These are phyloP conservation scores for Maudiozyma pseudohumilis DNA, from an alignment of 805 yeast genomes.

Conservation along the genomic window DNA sequence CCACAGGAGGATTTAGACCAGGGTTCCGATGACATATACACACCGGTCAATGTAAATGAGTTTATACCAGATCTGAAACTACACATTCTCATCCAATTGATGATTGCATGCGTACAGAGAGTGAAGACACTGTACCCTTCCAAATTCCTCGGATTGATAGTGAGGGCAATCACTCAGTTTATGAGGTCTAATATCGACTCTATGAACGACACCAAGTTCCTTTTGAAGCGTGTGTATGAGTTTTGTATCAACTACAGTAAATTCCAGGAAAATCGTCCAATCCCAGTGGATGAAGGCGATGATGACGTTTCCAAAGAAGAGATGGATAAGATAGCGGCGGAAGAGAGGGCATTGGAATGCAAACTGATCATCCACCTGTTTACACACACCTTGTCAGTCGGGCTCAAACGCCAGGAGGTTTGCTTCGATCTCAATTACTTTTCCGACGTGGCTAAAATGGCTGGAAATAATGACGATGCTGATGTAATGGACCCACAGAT, in stretches of 20 bases:
- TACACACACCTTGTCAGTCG: constrained; percentile 39
- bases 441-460: constrained; percentile 3
- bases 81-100: constrained; percentile 56
- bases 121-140: constrained; percentile 70
- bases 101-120: constrained; percentile 45
- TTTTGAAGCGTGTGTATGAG: constrained; percentile 50
- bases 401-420: constrained; percentile 25
- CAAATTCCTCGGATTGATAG: constrained; percentile 61
- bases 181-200: constrained; percentile 34
- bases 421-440: constrained; percentile 22
- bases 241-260: constrained; percentile 45
- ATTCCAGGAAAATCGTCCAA: not conserved
- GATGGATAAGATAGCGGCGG: constrained; percentile 34
- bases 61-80: constrained; percentile 43
- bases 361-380: constrained; percentile 51
- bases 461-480: not conserved
- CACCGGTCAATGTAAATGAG: constrained; percentile 11
- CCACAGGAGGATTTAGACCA: constrained; percentile 5
- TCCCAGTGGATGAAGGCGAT: not conserved
- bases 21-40: constrained; percentile 6
- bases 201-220: constrained; percentile 29
- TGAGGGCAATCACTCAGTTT: constrained; percentile 46
- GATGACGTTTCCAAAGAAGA: constrained; percentile 27
- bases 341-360: constrained; percentile 54
- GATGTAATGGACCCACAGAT: constrained; percentile 1